Conservation (phyloP, 495 filamentous ascomycete genomes). For the Daldinia childiae region DNA sequence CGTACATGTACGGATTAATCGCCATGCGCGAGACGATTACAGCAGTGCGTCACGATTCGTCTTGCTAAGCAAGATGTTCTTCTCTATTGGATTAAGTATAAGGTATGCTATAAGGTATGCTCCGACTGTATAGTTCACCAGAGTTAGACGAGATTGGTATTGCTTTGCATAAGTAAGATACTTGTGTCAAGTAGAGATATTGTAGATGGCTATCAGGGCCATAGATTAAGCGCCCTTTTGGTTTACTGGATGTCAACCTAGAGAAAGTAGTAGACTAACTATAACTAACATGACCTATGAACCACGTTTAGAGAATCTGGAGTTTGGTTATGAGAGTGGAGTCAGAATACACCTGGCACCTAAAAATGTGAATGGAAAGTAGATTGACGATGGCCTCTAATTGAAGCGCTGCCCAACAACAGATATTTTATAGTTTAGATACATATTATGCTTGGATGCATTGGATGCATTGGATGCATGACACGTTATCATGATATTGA, state of each 20-base stretch:
- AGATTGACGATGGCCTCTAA: too few species aligned
- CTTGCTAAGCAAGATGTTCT: slow-evolving; percentile 8
- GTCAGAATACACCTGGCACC: too few species aligned
- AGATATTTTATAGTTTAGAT: not conserved
- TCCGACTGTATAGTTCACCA: not conserved
- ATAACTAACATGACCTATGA: not conserved
- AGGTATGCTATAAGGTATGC: too few species aligned
- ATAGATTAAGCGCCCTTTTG: not conserved
- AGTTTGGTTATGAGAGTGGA: too few species aligned
- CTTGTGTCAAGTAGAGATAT: not conserved
- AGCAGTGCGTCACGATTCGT: slow-evolving; percentile 47
- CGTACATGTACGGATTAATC: slow-evolving; percentile 55
- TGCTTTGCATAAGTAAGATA: not conserved
- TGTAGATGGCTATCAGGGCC: not conserved
- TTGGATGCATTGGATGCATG: too few species aligned
- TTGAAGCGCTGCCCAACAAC: not conserved
- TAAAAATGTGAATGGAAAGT: too few species aligned
- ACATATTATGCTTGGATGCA: not conserved
- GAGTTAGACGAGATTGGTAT: not conserved
- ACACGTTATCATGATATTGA: not conserved
- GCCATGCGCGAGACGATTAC: slow-evolving; percentile 55
- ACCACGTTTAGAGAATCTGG: not conserved
- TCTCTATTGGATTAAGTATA: not conserved
- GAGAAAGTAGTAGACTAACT: not conserved
- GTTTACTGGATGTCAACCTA: not conserved